Evolutionary conservation across 129 eudicot genomes (phyloP), one percentile per base, ranked within the genome.

Genomic region (Lactuca saligna): DNA sequence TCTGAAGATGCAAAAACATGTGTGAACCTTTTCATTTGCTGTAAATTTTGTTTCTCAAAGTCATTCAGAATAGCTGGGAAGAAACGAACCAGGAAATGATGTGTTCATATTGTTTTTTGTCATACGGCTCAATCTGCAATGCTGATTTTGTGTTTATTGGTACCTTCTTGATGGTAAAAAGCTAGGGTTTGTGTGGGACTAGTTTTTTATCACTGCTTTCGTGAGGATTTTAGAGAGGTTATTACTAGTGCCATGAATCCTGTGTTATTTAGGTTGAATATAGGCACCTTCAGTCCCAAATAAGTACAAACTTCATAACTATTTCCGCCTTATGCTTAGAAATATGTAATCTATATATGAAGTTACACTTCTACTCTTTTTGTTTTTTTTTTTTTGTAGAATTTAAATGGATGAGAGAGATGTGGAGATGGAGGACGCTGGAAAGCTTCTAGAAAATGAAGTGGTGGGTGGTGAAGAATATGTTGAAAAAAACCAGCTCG

Each of bases 341-440:
- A 15, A 63, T 53, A 54, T 62, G 20, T 63, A 38, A 54, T 41
- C 41, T 37, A 39, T 39, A 44, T 41, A 8, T 65, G 37, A 65
- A 42, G 48, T 70, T 44, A 46, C 17, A 32, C 9, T 44, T 70
- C 57, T 17, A 8, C 12, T 9, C 57, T 54, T 57, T 20, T 25
- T 25, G 1, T 25, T 74, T 54, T 54, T 57, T 20, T 25, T 25
- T 25, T 25, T 74, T 54, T 71, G 16, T 61, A 63, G 82, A 54
- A 12, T 41, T 56, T 61, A 49, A 54, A 84, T 88, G 86, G 90
- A 65, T 80, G 75, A 68, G 46, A 78, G 49, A 57, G 86, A 84
- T 29, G 78, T 80, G 54, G 86, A 85, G 71, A 82, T 78, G 88
- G 88, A 85, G 78, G 91, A 84, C 59, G 50, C 83, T 7, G 80